Evolutionary conservation across 1,139 yeast genomes (phyloP), one percentile per base, ranked within the genome.

Genomic region (Spathaspora jeffriesii): DNA sequence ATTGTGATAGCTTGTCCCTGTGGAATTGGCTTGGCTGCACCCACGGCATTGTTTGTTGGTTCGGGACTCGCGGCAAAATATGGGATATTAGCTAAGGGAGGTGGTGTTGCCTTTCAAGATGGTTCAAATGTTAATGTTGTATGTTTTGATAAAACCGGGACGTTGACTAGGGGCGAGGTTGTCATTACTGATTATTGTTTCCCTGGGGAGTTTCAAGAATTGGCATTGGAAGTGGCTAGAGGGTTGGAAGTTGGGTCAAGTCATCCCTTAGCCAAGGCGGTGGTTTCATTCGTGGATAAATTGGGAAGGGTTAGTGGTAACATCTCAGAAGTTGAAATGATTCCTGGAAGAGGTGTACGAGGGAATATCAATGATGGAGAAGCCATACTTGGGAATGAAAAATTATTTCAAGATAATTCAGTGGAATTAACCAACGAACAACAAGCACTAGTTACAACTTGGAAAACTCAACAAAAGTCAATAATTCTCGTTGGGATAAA

Each of bases 91-190:
- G 91, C 88, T 2, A 78, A 85, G 57, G 93, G 93, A 30, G 95
- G 95, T 11, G 95, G 95, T 41, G 84, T 82, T 45, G 91, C 93
- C 1, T 86, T 87, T 60, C 92, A 87, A 63, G 90, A 87, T 58
- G 92, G 87, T 2, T 79, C 91, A 1, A 71, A 70, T 27, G 70
- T 84, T 30, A 79, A 81, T 48, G 77, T 84, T 41, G 79, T 86
- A 13, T 87, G 92, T 56, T 87, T 87, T 63, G 95, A 87, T 64
- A 87, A 87, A 56, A 87, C 95, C 0, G 95, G 95, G 1, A 87
- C 95, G 0, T 68, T 87, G 51, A 87, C 95, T 0, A 83, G 81
- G 20, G 88, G 88, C 1, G 80, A 80, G 31, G 75, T 84, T 43
- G 67, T 68, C 44, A 78, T 87, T 2, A 81, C 86, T 1, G 80